phyloP scores from a whole-genome alignment of 2,329 filamentous ascomycete genomes.

The Fusarium clavum region DNA sequence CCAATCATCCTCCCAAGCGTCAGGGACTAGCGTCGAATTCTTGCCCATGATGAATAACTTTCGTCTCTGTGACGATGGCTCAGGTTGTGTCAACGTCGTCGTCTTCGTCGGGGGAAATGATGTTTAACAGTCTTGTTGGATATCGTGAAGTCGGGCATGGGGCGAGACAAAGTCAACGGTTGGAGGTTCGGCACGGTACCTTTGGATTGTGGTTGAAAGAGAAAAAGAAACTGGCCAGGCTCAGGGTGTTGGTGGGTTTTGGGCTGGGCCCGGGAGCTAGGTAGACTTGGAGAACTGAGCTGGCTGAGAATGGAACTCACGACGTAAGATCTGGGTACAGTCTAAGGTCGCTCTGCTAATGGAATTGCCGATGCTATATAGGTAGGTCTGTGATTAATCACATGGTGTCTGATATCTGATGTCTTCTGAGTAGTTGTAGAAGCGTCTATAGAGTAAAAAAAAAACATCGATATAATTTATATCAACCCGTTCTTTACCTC shows the following conservation, averaged over 20 bases:
- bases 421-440: neutral
- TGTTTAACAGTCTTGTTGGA: constrained; percentile 22
- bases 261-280: constrained; percentile 23
- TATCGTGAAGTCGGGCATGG: constrained; percentile 37
- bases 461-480: constrained; percentile 15
- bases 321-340: constrained; percentile 27
- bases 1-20: constrained; percentile 96
- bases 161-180: constrained; percentile 18
- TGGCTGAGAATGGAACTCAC: constrained; percentile 32
- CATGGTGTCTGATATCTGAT: neutral
- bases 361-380: neutral
- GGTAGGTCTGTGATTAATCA: too few relatives aligned
- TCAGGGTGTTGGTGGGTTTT: constrained; percentile 33
- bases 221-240: constrained; percentile 23
- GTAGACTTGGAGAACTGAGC: constrained; percentile 18
- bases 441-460: neutral
- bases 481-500: constrained; percentile 10
- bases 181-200: neutral
- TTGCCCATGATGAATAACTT: constrained; percentile 56
- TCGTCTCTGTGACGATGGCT: neutral
- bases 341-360: neutral
- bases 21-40: constrained; percentile 64
- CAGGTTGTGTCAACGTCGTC: constrained; percentile 25
- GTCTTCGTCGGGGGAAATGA: constrained; percentile 33
- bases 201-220: constrained; percentile 9